Percentiles rank a stretch among this genome's conserved stretches.
Evolutionary conservation across 73 alveolate species (phyloP).

Genomic region (Tetrahymena thermophila): DNA sequence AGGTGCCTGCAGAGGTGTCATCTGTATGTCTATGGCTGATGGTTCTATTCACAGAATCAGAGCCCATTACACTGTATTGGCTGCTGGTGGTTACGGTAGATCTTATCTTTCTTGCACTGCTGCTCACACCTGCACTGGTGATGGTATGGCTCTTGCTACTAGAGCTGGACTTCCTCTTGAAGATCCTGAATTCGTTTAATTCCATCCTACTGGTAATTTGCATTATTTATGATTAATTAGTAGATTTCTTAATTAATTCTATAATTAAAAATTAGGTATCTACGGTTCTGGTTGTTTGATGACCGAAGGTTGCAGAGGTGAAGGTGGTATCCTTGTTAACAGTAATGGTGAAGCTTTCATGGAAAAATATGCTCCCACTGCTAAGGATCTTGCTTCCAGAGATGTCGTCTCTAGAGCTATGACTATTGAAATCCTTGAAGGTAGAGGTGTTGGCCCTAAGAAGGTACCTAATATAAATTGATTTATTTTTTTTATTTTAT

Average conservation of each 20-base stretch:
- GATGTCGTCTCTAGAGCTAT: slow-evolving; percentile 95
- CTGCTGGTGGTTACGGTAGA: slow-evolving; percentile 93
- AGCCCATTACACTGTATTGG: slow-evolving; percentile 65
- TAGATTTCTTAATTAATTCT: neutral
- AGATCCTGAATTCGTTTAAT: slow-evolving; percentile 92
- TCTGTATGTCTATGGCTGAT: slow-evolving; percentile 78
- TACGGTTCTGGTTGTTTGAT: slow-evolving; percentile 94
- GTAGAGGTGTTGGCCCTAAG: slow-evolving; percentile 80
- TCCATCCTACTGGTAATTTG: slow-evolving; percentile 84
- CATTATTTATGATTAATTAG: neutral
- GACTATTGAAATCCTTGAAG: slow-evolving; percentile 73
- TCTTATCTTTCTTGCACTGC: slow-evolving; percentile 92
- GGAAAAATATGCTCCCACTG: slow-evolving; percentile 69
- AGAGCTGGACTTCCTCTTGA: slow-evolving; percentile 90
- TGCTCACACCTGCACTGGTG: slow-evolving; percentile 98
- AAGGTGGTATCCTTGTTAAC: slow-evolving; percentile 93
- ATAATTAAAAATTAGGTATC: slow-evolving; percentile 52
- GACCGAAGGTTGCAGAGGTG: slow-evolving; percentile 99
- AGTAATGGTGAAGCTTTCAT: slow-evolving; percentile 80
- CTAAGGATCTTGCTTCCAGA: slow-evolving; percentile 92
- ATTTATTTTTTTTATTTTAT: no score
- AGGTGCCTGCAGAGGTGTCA: slow-evolving; percentile 70
- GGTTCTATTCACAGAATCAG: slow-evolving; percentile 85
- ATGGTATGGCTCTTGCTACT: slow-evolving; percentile 78
- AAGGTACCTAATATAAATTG: neutral